These are phyloP conservation scores for Dothidotthia symphoricarpi DNA, from an alignment of 2,329 filamentous ascomycete genomes.

Conservation along the genomic window DNA sequence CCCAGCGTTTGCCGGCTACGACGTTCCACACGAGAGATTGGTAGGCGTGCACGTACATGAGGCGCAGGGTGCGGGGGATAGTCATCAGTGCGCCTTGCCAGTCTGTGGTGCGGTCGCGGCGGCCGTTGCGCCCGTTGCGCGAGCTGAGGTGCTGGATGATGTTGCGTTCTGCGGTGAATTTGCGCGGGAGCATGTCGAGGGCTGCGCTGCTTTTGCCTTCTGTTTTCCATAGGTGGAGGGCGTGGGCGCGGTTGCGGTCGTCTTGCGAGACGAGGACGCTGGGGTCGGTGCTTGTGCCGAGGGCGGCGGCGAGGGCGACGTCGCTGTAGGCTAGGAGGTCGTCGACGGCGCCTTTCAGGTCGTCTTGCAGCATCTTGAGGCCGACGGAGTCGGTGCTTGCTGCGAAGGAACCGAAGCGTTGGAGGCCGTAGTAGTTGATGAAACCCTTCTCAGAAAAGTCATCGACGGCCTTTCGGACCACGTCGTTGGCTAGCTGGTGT, in stretches of 20 bases:
- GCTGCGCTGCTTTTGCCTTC: conserved; percentile 60
- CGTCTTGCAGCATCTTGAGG: conserved; percentile 74
- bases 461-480: conserved; percentile 60
- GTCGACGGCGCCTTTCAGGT: conserved; percentile 78
- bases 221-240: conserved; percentile 70
- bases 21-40: conserved; percentile 95
- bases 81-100: conserved; percentile 76
- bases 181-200: conserved; percentile 67
- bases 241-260: conserved; percentile 74
- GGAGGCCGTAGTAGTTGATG: conserved; percentile 97
- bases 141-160: conserved; percentile 73
- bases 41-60: conserved; percentile 97
- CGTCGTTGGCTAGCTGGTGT: conserved; percentile 49
- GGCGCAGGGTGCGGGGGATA: conserved; percentile 77
- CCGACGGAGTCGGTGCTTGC: conserved; percentile 85
- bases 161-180: conserved; percentile 75
- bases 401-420: conserved; percentile 87
- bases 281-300: conserved; percentile 38
- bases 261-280: conserved; percentile 63
- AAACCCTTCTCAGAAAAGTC: conserved; percentile 75
- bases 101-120: conserved; percentile 59
- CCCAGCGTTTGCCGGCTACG: conserved; percentile 77
- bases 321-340: conserved; percentile 72
- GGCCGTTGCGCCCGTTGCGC: conserved; percentile 45
- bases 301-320: conserved; percentile 57